Conservation (phyloP, 306 rosid genomes). For the Cicer pinnatifidum region DNA sequence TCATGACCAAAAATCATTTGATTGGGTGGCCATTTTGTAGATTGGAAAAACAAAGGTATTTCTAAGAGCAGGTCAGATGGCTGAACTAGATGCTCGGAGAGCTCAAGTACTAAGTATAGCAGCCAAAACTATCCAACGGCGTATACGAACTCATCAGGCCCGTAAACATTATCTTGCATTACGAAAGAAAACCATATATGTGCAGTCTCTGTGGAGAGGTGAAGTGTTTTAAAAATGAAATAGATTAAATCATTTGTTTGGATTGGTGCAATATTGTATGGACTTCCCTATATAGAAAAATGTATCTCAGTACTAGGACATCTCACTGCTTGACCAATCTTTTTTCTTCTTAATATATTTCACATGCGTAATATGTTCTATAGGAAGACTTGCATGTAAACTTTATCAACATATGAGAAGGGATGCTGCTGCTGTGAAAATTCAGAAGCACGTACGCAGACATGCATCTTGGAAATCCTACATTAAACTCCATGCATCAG, state of each 20-base stretch:
- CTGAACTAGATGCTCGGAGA: constrained; percentile 92
- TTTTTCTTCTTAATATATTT: constrained; percentile 35
- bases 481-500: constrained; percentile 63
- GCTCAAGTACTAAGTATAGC: constrained; percentile 81
- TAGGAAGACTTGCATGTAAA: constrained; percentile 89
- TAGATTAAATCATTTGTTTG: constrained; percentile 39
- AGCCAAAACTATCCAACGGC: constrained; percentile 87
- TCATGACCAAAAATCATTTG: constrained; percentile 42
- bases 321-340: constrained; percentile 42
- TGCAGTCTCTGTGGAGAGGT: constrained; percentile 94
- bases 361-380: constrained; percentile 44
- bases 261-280: constrained; percentile 22
- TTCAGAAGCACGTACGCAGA: constrained; percentile 77
- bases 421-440: constrained; percentile 77
- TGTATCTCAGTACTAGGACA: constrained; percentile 40
- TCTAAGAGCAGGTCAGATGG: constrained; percentile 99
- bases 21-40: constrained; percentile 57
- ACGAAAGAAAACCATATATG: constrained; percentile 62
- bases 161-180: constrained; percentile 76
- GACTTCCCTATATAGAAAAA: constrained; percentile 35
- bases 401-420: constrained; percentile 64
- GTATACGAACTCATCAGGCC: constrained; percentile 80
- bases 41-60: constrained; percentile 94
- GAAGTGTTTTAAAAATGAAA: constrained; percentile 46
- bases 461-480: constrained; percentile 65